Conservation (phyloP, 768 basidiomycete genomes). For the Lactarius vividus region DNA sequence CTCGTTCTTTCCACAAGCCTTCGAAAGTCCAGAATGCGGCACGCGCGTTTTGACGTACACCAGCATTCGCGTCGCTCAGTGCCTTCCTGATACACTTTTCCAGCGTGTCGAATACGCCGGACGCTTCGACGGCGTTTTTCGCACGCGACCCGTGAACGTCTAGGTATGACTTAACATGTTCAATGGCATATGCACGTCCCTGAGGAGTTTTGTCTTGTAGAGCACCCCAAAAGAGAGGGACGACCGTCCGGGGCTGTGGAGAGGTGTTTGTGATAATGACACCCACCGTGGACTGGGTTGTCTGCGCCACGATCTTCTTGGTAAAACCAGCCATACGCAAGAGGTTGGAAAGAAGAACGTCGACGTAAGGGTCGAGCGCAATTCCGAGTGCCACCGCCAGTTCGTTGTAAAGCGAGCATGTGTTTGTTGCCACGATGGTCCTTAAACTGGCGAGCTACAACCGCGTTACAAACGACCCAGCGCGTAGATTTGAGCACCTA, state of each 20-base stretch:
- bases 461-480: slow-evolving; percentile 16
- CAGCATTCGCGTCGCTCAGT: slow-evolving; percentile 75
- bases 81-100: slow-evolving; percentile 73
- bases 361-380: slow-evolving; percentile 76
- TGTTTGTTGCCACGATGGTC: slow-evolving; percentile 82
- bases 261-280: slow-evolving; percentile 69
- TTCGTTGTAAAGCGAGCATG: slow-evolving; percentile 75
- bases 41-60: slow-evolving; percentile 72
- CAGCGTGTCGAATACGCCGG: slow-evolving; percentile 65
- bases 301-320: slow-evolving; percentile 87
- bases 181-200: slow-evolving; percentile 60
- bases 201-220: slow-evolving; percentile 82
- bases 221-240: slow-evolving; percentile 65
- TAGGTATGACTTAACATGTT: slow-evolving; percentile 74
- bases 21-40: slow-evolving; percentile 79
- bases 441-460: slow-evolving; percentile 78
- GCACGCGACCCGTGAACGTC: slow-evolving; percentile 66
- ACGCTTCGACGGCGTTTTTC: slow-evolving; percentile 63
- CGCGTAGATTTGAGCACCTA: slow-evolving; percentile 37
- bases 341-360: slow-evolving; percentile 69
- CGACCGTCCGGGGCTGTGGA: slow-evolving; percentile 61
- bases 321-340: slow-evolving; percentile 87
- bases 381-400: slow-evolving; percentile 64
- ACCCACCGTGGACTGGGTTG: slow-evolving; percentile 71
- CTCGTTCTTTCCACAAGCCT: slow-evolving; percentile 70